Evolutionary conservation across 805 yeast genomes (phyloP), one percentile per base, ranked within the genome.

Genomic region (Tetrapisispora taiwanensis): DNA sequence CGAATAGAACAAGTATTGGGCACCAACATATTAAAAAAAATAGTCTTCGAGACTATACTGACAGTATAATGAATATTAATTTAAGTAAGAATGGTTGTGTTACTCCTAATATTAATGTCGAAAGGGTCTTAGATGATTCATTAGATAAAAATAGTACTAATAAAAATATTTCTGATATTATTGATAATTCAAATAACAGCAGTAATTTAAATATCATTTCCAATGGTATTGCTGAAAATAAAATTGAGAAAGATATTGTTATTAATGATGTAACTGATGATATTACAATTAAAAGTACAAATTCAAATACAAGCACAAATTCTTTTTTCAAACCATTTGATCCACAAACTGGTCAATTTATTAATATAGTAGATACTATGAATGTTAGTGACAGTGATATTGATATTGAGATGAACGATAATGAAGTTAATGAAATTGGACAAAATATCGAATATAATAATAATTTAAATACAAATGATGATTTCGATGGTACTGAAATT

Each of bases 321-420:
- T 45, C 46, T 6, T 30, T 61, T 9, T 61, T 61, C 45, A 61
- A 61, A 46, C 62, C 56, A 30, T 61, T 61, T 36, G 62, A 61
- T 44, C 46, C 55, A 3, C 54, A 52, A 42, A 60, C 64, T 3
- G 65, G 65, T 7, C 60, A 56, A 30, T 61, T 61, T 46, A 34
- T 59, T 39, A 45, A 53, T 19, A 28, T 36, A 19, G 36, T 28
- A 22, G 22, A 42, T 20, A 19, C 37, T 26, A 20, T 24, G 12
- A 36, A 32, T 17, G 12, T 15, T 13, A 26, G 22, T 15, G 35
- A 31, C n/a, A 43, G n/a, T 31, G 38, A 33, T 24, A 18, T 19
- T 18, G 39, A 30, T 22, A 30, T 28, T 14, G 31, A 28, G 4
- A 28, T 12, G n/a, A 28, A 28, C 10, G 30, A 10, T 15, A 26